Base-by-base conservation (phyloP, 148 eudicot species). In the Vaccinium vitisidaea region DNA sequence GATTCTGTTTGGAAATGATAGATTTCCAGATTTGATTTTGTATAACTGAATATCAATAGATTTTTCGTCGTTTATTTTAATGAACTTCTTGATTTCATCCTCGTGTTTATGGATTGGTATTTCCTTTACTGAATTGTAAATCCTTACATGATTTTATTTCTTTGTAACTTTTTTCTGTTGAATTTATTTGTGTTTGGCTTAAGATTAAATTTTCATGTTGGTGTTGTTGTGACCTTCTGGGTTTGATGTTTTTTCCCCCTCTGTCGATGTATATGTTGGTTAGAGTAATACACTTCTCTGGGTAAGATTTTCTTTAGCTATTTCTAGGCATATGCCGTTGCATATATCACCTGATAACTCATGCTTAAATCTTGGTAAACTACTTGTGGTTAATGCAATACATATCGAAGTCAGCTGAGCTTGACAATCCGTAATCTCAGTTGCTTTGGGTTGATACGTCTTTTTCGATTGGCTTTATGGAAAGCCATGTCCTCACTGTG, bases 261-360 rank as follows among this genome's bases (percentile, higher is more conserved):
- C 27, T 25, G 36, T 32, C 74, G 43, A 69, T 69, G 74, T 16
- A 27, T 69, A 23, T 73, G 49, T 50, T n/a, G 80, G 58, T 23
- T 11, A 11, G 56, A 32, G 76, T 36, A 27, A 27, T 11, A 30
- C 23, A 69, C 75, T 43, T 43, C 11, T 19, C 25, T 75, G 46
- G 49, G 79, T n/a, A 77, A 77, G 56, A n/a, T 21, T 48, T 21
- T 77, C 23, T 56, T 77, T 77, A 13, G 27, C 53, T 77, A 77
- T 50, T 75, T 75, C 25, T 43, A 13, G 52, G n/a, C 52, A 46
- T 8, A 15, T 16, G 53, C 8, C 3, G 25, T 50, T 77, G 55
- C 80, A 6, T 77, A 6, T 50, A 77, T 77, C 15, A 21, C 30
- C 58, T 50, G 23, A 49, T 77, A 36, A 8, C 27, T 67, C 73